phyloP scores from a whole-genome alignment of 2,329 filamentous ascomycete species.

The Trichoderma sp. region DNA sequence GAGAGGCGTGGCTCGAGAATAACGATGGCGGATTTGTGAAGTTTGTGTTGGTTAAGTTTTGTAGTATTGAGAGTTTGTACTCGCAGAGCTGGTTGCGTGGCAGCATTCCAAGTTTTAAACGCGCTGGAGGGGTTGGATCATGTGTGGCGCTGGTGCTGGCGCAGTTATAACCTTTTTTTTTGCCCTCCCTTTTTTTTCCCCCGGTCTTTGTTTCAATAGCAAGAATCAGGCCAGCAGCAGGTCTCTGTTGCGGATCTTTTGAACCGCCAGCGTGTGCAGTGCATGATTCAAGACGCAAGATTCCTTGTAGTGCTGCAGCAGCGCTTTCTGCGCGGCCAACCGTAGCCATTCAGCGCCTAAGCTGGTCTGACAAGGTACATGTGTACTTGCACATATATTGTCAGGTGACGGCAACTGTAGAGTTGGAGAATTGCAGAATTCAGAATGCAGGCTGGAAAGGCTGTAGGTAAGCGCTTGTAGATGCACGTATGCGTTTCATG shows the following conservation, averaged over 20 bases:
- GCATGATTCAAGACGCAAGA: neutral
- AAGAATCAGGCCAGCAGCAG: neutral
- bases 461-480: slow-evolving; percentile 13
- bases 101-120: neutral
- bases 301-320: neutral
- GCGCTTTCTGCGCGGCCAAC: neutral
- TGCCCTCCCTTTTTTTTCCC: neutral
- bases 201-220: neutral
- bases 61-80: neutral
- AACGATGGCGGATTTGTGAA: neutral
- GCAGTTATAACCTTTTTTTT: neutral
- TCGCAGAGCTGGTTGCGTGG: neutral
- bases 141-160: slow-evolving; percentile 19
- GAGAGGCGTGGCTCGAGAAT: neutral
- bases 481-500: slow-evolving; percentile 1
- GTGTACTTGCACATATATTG: neutral
- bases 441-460: neutral
- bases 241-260: neutral
- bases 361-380: neutral
- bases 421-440: neutral
- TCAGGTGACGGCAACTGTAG: neutral
- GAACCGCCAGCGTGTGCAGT: neutral
- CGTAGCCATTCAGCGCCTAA: neutral
- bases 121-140: slow-evolving; percentile 15
- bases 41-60: neutral